Percentiles rank a stretch among this genome's conserved stretches.
phyloP scores from a whole-genome alignment of 148 eudicot species.

The Camellia lanceoleosa region DNA sequence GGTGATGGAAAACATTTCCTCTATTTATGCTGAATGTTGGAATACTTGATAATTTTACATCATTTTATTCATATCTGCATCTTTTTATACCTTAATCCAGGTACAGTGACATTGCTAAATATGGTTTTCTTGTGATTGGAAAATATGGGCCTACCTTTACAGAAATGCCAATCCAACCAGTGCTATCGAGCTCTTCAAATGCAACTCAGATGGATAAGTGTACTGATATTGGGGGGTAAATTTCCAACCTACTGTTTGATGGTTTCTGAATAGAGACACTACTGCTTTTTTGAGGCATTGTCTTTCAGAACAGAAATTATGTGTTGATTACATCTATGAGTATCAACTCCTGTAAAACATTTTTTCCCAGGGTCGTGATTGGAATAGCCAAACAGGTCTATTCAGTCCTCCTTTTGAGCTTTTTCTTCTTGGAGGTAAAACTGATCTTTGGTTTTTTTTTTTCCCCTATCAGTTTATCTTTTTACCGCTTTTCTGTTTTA shows the following conservation, averaged over 20 bases:
- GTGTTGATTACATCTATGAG: neutral
- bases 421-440: slow-evolving; percentile 84
- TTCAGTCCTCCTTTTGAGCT: slow-evolving; percentile 72
- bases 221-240: slow-evolving; percentile 75
- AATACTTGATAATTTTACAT: too few relatives aligned
- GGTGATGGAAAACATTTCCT: too few relatives aligned
- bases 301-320: neutral
- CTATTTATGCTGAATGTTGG: too few relatives aligned
- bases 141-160: slow-evolving; percentile 31
- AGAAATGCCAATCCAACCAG: slow-evolving; percentile 24
- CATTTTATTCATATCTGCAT: too few relatives aligned
- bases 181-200: slow-evolving; percentile 31
- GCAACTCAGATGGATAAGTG: slow-evolving; percentile 40
- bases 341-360: neutral
- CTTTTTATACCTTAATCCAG: slow-evolving; percentile 22
- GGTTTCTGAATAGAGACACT: slow-evolving; percentile 3
- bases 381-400: slow-evolving; percentile 90
- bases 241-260: slow-evolving; percentile 1
- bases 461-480: neutral
- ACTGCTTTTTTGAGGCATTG: neutral
- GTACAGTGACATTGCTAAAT: slow-evolving; percentile 94
- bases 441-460: neutral
- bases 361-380: slow-evolving; percentile 66
- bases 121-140: slow-evolving; percentile 70
- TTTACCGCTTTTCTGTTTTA: neutral